These are phyloP conservation scores for Nicotiana obtusifolia DNA, from an alignment of 257 asterid genomes.

Conservation along the genomic window DNA sequence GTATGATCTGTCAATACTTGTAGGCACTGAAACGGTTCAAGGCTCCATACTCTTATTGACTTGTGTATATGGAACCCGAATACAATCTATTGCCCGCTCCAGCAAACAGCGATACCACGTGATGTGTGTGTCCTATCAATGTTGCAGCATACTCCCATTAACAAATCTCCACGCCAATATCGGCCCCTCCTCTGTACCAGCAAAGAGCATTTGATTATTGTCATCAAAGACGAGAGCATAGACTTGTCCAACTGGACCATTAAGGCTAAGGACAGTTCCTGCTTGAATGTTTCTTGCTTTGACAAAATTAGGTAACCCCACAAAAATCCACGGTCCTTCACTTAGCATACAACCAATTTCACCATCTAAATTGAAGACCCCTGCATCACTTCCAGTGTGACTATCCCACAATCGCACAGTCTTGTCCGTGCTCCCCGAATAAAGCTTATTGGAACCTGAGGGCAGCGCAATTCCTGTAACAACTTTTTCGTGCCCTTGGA, in stretches of 20 bases:
- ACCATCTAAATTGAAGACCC: constrained; percentile 3
- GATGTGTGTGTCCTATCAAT: constrained; percentile 39
- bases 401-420: no score
- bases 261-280: constrained; percentile 28
- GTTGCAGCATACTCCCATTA: constrained; percentile 17
- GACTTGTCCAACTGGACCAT: constrained; percentile 48
- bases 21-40: constrained; percentile 45
- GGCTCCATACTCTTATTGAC: constrained; percentile 50
- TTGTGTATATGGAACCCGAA: constrained; percentile 46
- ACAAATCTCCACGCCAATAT: constrained; percentile 48
- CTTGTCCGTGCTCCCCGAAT: no score
- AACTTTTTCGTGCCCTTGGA: no score
- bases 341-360: constrained; percentile 39
- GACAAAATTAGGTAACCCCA: constrained; percentile 39
- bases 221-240: constrained; percentile 25
- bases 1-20: constrained; percentile 46
- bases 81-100: constrained; percentile 38
- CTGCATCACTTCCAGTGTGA: no score
- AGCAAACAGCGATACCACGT: constrained; percentile 37
- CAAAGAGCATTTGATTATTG: constrained; percentile 34
- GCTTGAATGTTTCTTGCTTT: constrained; percentile 50
- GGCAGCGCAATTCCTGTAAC: no score
- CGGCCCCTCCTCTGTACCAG: constrained; percentile 65
- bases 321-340: constrained; percentile 61
- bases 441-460: no score